phyloP scores from a whole-genome alignment of 352 stramenopile species.

The Phytophthora foliorum region DNA sequence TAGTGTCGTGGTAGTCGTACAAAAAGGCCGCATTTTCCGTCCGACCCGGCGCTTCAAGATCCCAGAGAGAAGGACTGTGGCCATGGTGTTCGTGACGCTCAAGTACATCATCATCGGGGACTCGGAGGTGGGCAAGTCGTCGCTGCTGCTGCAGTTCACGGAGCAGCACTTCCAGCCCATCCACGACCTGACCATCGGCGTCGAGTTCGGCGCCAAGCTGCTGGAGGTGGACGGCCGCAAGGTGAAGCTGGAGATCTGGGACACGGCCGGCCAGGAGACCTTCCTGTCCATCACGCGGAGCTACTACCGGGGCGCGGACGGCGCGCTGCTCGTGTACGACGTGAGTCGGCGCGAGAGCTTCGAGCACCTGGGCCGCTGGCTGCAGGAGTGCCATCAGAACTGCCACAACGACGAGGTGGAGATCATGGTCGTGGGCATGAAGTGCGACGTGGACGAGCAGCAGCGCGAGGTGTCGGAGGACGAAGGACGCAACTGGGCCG shows the following conservation, averaged over 20 bases:
- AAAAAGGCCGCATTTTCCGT: too few species aligned
- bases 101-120: slow-evolving; percentile 93
- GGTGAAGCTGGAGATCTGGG: slow-evolving; percentile 94
- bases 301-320: slow-evolving; percentile 91
- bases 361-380: slow-evolving; percentile 76
- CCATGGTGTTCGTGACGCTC: slow-evolving; percentile 90
- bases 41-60: too few species aligned
- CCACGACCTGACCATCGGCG: slow-evolving; percentile 93
- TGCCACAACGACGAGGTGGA: slow-evolving; percentile 87
- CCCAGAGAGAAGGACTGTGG: too few species aligned
- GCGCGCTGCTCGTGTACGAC: slow-evolving; percentile 91
- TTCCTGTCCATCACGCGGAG: slow-evolving; percentile 91
- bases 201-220: slow-evolving; percentile 92
- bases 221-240: slow-evolving; percentile 85
- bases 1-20: too few species aligned
- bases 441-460: slow-evolving; percentile 71
- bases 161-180: slow-evolving; percentile 92
- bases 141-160: slow-evolving; percentile 92
- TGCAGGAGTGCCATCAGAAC: slow-evolving; percentile 89
- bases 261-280: slow-evolving; percentile 92
- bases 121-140: slow-evolving; percentile 92
- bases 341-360: slow-evolving; percentile 84
- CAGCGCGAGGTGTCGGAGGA: slow-evolving; percentile 74
- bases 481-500: slow-evolving; percentile 73
- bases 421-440: slow-evolving; percentile 91